These are phyloP conservation scores for Coniochaeta sp. DNA, from an alignment of 2,329 filamentous ascomycete genomes.

Conservation along the genomic window DNA sequence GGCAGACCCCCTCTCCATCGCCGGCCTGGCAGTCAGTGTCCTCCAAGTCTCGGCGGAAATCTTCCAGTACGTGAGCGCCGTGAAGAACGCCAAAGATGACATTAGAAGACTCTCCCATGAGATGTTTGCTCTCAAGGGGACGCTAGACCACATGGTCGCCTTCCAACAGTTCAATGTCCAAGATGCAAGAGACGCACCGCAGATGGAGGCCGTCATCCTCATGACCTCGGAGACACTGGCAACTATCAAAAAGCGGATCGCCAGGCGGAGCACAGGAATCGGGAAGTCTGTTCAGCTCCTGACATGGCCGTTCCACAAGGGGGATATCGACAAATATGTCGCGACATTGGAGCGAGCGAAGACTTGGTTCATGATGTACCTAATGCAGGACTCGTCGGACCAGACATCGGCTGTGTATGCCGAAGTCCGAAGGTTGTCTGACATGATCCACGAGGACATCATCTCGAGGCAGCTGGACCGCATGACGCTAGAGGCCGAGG, in stretches of 20 bases:
- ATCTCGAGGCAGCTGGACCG: conserved; percentile 9
- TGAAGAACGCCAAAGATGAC: conserved; percentile 17
- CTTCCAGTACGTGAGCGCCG: conserved; percentile 10
- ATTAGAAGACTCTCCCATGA: conserved; percentile 16
- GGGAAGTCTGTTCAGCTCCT: conserved; percentile 9
- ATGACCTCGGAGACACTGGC: conserved; percentile 16
- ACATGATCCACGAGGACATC: conserved; percentile 15
- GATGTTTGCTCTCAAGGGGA: conserved; percentile 17
- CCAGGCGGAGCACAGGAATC: conserved; percentile 9
- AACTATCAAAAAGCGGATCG: conserved; percentile 11
- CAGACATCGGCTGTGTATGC: conserved; percentile 11
- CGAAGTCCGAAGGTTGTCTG: conserved; percentile 14
- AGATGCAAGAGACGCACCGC: background rate
- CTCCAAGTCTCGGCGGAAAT: conserved; percentile 14
- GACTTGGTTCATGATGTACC: conserved; percentile 18
- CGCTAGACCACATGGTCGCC: conserved; percentile 13
- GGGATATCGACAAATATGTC: conserved; percentile 14
- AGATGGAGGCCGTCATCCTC: conserved; percentile 11
- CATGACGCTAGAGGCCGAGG: conserved; percentile 11
- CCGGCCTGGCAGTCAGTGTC: conserved; percentile 6
- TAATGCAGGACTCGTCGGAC: conserved; percentile 15
- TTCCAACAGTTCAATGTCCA: conserved; percentile 3
- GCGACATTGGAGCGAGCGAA: conserved; percentile 15
- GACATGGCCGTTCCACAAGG: conserved; percentile 15
- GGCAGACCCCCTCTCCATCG: conserved; percentile 3